Conservation (phyloP, 2,329 filamentous ascomycete species). For the Mycocentrospora acerina region DNA sequence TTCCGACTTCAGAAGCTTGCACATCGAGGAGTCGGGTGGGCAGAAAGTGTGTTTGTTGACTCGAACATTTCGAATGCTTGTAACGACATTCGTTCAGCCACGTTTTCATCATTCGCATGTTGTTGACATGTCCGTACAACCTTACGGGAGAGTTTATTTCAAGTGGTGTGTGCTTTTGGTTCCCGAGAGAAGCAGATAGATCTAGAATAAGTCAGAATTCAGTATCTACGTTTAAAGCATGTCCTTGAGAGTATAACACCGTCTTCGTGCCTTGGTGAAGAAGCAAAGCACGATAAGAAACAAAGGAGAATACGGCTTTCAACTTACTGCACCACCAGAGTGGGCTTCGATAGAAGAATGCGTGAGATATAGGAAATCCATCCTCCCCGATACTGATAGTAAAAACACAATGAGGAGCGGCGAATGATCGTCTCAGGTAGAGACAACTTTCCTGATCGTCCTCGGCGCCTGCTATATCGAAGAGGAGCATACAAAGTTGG, state of each 20-base stretch:
- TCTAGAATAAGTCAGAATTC: no score
- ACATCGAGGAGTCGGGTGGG: slow-evolving; percentile 3
- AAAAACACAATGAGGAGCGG: no score
- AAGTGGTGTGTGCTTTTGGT: no score
- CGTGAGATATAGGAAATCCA: not conserved
- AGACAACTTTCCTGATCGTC: not conserved
- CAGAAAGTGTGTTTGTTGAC: not conserved
- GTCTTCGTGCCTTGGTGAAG: no score
- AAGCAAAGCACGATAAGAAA: no score
- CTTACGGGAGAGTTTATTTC: not conserved
- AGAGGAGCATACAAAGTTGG: not conserved
- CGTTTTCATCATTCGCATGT: not conserved
- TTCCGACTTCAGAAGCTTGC: not conserved
- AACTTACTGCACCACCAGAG: not conserved
- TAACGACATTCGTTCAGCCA: not conserved
- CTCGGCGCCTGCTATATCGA: not conserved
- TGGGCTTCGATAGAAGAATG: not conserved
- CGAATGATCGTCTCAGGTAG: not conserved
- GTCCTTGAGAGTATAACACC: no score
- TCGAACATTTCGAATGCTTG: not conserved
- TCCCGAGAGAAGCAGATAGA: no score
- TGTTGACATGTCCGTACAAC: not conserved
- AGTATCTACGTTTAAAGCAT: no score
- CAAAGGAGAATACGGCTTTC: no score
- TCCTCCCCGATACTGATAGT: no score